Base-by-base conservation (phyloP, 805 yeast species). In the Metschnikowia matae region DNA sequence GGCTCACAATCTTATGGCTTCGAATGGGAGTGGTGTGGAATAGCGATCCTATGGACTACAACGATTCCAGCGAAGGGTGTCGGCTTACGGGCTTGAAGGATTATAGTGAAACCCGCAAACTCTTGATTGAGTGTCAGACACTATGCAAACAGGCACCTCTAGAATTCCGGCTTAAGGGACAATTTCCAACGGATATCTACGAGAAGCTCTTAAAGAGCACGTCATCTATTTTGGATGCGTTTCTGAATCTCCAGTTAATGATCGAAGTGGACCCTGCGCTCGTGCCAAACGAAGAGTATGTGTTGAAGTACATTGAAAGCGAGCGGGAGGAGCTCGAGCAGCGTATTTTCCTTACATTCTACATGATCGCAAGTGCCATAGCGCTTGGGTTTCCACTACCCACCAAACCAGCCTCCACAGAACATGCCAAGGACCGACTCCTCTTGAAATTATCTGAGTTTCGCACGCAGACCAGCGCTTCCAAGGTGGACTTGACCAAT, bases 11-110 rank as follows among this genome's bases (percentile, higher is more conserved):
- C 2, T 70, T 87, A 20, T 89, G 96, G 96, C 69, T 89, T 38
- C 71, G 90, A 40, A 76, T 88, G 77, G 96, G 96, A 1, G 76
- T 89, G 20, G 75, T 83, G 7, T 88, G 95, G 96, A 84, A 84
- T 56, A 71, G 83, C 44, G 92, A 87, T 55, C 89, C 91, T 1
- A 67, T 88, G 53, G 78, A 74, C 15, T 77, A 70, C 46, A 66
- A 63, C n/a, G 59, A 59, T 21, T 31, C 47, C 2, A 34, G 40
- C 2, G 62, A 65, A 34, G 65, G 59, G 14, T 32, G 20, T 59
- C 54, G 34, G 51, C 65, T 48, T 45, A 53, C 70, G 35, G 83
- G 84, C 1, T 64, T 79, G 26, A 68, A 73, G 45, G 83, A 72
- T 56, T 64, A 68, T 42, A 63, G 61, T 69, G 81, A 65, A 61